Evolutionary conservation across 1,284 basidiomycete genomes (phyloP).

Genomic region (Irpex rosettiformis): DNA sequence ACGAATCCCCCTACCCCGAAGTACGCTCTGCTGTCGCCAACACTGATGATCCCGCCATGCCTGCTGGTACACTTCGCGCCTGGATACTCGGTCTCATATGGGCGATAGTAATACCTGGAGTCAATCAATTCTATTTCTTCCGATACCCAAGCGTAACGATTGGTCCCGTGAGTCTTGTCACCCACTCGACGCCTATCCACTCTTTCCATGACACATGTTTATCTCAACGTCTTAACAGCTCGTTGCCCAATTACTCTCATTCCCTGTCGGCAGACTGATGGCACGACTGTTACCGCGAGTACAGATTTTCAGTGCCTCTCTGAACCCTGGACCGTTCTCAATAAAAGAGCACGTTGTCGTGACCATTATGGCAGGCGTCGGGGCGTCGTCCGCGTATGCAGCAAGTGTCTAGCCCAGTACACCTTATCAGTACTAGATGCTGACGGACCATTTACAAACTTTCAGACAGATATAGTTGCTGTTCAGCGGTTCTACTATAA

Average conservation of each 20-base stretch:
- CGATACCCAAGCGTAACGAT: constrained; percentile 54
- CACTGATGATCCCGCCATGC: constrained; percentile 54
- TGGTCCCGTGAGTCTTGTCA: constrained; percentile 20
- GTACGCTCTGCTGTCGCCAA: constrained; percentile 30
- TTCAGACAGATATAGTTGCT: constrained; percentile 69
- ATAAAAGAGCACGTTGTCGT: constrained; percentile 54
- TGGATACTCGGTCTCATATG: constrained; percentile 46
- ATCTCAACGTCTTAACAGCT: constrained; percentile 30
- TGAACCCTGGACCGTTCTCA: constrained; percentile 63
- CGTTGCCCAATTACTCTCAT: constrained; percentile 57
- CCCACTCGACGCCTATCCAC: constrained; percentile 5
- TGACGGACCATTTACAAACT: neutral
- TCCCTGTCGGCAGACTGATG: constrained; percentile 59
- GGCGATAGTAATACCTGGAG: constrained; percentile 45
- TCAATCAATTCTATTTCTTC: constrained; percentile 66
- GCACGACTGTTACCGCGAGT: constrained; percentile 48
- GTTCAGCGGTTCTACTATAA: constrained; percentile 73
- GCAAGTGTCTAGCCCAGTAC: constrained; percentile 16
- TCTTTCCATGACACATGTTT: neutral
- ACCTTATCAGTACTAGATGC: neutral
- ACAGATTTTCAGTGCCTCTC: constrained; percentile 52
- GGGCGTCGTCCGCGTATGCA: constrained; percentile 37
- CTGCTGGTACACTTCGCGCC: constrained; percentile 50
- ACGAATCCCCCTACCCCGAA: constrained; percentile 47
- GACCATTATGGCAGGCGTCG: constrained; percentile 61